Conservation (phyloP, 306 rosid genomes). For the Neltuma alba region DNA sequence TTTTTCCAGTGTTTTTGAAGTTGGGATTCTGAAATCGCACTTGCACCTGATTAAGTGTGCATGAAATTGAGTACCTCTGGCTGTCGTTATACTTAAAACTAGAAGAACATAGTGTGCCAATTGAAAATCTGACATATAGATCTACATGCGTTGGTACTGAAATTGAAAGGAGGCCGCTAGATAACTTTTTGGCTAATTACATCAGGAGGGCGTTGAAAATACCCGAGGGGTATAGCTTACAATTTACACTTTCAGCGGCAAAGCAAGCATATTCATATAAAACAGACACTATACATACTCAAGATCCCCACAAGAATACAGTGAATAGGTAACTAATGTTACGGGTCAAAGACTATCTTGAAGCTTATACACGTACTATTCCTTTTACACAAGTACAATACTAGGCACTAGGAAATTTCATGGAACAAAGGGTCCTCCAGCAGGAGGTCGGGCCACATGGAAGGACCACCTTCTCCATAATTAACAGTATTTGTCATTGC, state of each 20-base stretch:
- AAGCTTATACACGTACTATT: not conserved
- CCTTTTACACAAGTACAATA: constrained; percentile 9
- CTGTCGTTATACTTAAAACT: not conserved
- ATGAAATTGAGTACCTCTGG: not conserved
- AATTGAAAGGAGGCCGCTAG: not conserved
- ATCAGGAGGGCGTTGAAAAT: not conserved
- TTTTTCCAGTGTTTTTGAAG: not conserved
- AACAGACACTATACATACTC: not conserved
- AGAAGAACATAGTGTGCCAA: not conserved
- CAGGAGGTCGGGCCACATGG: constrained; percentile 65
- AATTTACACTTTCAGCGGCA: not conserved
- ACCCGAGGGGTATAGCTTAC: not conserved
- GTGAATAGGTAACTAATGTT: not conserved
- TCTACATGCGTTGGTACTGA: not conserved
- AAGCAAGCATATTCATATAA: not conserved
- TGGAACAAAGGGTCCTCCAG: constrained; percentile 67
- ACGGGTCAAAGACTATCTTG: not conserved
- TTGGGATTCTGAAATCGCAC: not conserved
- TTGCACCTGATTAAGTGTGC: not conserved
- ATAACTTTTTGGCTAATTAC: not conserved
- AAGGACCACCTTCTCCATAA: constrained; percentile 16
- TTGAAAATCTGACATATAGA: not conserved
- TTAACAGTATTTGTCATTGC: constrained; percentile 39
- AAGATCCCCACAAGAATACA: not conserved
- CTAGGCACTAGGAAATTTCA: constrained; percentile 47